Percentiles rank a stretch among this genome's conserved stretches.
These are phyloP conservation scores for Nematodospora anomalae DNA, from an alignment of 1,139 yeast genomes.

Conservation along the genomic window DNA sequence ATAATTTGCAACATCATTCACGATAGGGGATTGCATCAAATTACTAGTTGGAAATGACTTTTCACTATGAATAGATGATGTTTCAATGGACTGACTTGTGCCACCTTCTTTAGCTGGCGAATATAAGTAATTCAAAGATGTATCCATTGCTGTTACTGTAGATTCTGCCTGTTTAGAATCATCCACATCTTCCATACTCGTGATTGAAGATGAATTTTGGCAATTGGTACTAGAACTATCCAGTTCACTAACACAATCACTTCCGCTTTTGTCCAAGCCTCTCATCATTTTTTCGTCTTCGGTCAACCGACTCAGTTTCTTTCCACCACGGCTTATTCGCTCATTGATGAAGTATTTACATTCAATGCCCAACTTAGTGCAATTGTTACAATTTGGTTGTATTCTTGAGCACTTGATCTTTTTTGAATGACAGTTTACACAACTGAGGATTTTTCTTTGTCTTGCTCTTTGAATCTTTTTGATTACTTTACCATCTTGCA, in stretches of 20 bases:
- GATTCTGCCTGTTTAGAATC: conserved; percentile 5
- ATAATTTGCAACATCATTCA: conserved; percentile 30
- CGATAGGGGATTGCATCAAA: conserved; percentile 33
- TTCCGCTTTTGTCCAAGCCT: conserved; percentile 6
- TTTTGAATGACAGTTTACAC: conserved; percentile 62
- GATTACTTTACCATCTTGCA: conserved; percentile 33
- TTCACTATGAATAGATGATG: conserved; percentile 3
- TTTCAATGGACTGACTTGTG: too few relatives aligned
- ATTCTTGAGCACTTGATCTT: conserved; percentile 60
- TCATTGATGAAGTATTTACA: conserved; percentile 61
- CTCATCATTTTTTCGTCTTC: conserved; percentile 13
- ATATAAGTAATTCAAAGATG: conserved; percentile 2
- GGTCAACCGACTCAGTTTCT: conserved; percentile 22
- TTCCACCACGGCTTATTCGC: conserved; percentile 51
- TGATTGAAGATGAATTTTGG: background rate
- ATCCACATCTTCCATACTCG: conserved; percentile 3
- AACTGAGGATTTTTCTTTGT: conserved; percentile 55
- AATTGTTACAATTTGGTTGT: conserved; percentile 49
- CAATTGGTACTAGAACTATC: background rate
- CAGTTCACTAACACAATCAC: background rate
- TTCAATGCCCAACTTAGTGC: conserved; percentile 41
- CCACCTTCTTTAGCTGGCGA: background rate
- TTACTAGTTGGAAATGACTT: conserved; percentile 1
- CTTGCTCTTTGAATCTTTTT: conserved; percentile 58
- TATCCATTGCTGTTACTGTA: conserved; percentile 3